Percentiles rank a stretch among this genome's conserved stretches.
Evolutionary conservation across 768 basidiomycete genomes (phyloP).

Genomic region (Phylloporus arenicola): DNA sequence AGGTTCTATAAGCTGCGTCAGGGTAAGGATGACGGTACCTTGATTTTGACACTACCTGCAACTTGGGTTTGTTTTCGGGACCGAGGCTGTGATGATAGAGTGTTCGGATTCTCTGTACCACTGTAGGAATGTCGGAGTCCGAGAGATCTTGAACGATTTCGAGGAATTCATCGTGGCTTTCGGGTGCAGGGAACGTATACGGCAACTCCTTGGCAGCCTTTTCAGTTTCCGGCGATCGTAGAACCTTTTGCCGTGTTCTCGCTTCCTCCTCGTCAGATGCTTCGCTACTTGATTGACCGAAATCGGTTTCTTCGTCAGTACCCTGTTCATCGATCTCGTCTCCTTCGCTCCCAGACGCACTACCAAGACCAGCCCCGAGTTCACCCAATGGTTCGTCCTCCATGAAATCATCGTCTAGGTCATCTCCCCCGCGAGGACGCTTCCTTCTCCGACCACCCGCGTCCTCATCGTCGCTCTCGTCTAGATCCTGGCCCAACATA

Average conservation of each 20-base stretch:
- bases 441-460: slow-evolving; percentile 40
- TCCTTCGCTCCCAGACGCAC: slow-evolving; percentile 33
- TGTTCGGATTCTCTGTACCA: slow-evolving; percentile 85
- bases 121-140: slow-evolving; percentile 68
- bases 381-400: slow-evolving; percentile 34
- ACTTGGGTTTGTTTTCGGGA: slow-evolving; percentile 84
- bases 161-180: slow-evolving; percentile 84
- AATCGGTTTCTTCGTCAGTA: slow-evolving; percentile 28
- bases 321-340: slow-evolving; percentile 27
- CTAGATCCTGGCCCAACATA: slow-evolving; percentile 79
- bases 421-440: slow-evolving; percentile 69
- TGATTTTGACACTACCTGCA: slow-evolving; percentile 59
- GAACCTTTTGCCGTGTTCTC: slow-evolving; percentile 29
- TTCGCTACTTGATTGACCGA: slow-evolving; percentile 32
- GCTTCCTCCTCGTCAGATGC: slow-evolving; percentile 34
- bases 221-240: slow-evolving; percentile 28
- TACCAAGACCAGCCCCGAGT: slow-evolving; percentile 31
- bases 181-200: slow-evolving; percentile 88
- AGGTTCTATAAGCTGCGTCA: slow-evolving; percentile 48
- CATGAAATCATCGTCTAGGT: slow-evolving; percentile 83
- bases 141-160: slow-evolving; percentile 67
- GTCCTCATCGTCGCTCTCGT: slow-evolving; percentile 58
- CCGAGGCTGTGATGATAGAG: slow-evolving; percentile 91
- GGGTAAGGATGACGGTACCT: background rate
- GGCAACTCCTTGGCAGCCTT: slow-evolving; percentile 63